These are phyloP conservation scores for Cladosporium sp. DNA, from an alignment of 2,329 filamentous ascomycete species.

Conservation along the genomic window DNA sequence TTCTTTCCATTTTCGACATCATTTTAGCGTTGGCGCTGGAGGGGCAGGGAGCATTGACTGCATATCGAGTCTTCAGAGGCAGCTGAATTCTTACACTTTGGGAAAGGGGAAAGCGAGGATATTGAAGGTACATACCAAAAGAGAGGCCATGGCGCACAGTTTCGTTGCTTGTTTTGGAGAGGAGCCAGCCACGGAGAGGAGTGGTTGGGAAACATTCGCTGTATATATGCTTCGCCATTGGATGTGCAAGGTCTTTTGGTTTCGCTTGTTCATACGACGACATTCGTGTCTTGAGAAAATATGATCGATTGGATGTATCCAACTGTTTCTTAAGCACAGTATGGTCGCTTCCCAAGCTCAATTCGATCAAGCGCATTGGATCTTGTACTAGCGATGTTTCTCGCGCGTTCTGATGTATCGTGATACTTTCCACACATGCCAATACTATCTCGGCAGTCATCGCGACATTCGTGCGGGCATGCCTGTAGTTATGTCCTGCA, in stretches of 20 bases:
- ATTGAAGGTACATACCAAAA: constrained; percentile 2
- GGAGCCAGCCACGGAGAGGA: background rate
- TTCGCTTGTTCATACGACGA: background rate
- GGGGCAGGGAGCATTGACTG: constrained; percentile 7
- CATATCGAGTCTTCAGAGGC: background rate
- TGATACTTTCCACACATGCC: background rate
- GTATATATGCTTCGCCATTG: background rate
- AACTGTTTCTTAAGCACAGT: background rate
- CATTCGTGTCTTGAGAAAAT: background rate
- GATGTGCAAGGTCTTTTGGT: background rate
- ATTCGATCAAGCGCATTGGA: background rate
- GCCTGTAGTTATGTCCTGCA: background rate
- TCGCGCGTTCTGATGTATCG: background rate
- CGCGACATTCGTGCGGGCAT: background rate
- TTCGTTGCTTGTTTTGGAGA: background rate
- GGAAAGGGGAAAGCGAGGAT: background rate
- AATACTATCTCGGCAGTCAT: background rate
- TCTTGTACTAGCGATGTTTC: background rate
- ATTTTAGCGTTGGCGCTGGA: constrained; percentile 21
- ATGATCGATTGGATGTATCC: background rate
- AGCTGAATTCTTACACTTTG: background rate
- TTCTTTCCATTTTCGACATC: background rate
- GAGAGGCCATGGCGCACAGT: background rate
- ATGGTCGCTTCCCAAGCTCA: background rate
- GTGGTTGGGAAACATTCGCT: background rate